Evolutionary conservation across 1,284 basidiomycete species (phyloP), one percentile per base, ranked within the genome.

Genomic region (Albatrellus sp.): DNA sequence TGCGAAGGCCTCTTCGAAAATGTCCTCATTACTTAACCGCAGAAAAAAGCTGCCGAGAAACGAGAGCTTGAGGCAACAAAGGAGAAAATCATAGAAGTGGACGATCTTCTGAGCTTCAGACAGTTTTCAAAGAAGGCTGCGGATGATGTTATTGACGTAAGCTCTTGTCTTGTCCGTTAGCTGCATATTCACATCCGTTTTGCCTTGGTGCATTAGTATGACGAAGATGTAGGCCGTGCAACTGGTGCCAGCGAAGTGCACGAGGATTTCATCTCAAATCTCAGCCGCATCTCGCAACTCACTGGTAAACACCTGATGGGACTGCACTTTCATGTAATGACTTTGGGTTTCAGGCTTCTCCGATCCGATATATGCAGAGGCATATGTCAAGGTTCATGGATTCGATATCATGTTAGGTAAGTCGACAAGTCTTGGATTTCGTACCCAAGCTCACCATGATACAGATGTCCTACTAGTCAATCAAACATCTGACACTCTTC

Each of bases 291-390:
- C 51, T 86, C 93, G 9, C 94, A 98, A 61, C 78, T 98, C 36
- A 98, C 96, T 38, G 87, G 84, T 80, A 51, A 44, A 64, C 56
- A 13, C 8, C n/a, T 11, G 16, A 13, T 19, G 14, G 14, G 2
- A 35, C 19, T 9, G 8, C 20, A 14, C 10, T 17, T 37, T 50
- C 29, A 42, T 52, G 4, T 41, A 33, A 48, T 24, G 14, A 39
- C 39, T 24, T 36, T 33, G 35, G 13, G 29, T 13, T 38, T 8
- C 50, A 85, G 91, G 93, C 29, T 98, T 98, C 72, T 98, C 93
- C 19, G 96, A 98, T 60, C 90, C 94, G 1, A 91, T 98, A 48
- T 98, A 98, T 57, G 93, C 94, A 5, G 96, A 99, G 62, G 94
- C 94, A 1, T 93, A 93, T 55, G 93, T 98, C 55, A 96, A 94